Evolutionary conservation across 2,329 filamentous ascomycete genomes (phyloP).

Genomic region (Ceratocystiopsis minuta): DNA sequence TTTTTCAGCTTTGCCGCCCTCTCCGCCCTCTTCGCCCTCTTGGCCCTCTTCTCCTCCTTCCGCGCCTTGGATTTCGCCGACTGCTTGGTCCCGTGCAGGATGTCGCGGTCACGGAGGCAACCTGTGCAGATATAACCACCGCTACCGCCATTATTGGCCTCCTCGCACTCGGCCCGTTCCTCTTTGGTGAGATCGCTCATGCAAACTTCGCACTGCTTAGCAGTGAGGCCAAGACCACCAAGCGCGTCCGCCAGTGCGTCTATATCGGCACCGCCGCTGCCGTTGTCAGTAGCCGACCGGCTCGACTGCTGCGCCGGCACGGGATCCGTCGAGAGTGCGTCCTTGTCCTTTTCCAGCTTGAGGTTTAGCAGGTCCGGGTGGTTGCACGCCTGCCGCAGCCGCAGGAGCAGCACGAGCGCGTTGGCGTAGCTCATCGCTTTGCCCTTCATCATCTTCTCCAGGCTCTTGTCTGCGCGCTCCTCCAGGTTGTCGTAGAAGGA

Average conservation of each 20-base stretch:
- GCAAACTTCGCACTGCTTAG: conserved; percentile 71
- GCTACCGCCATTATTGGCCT: conserved; percentile 17
- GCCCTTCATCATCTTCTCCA: conserved; percentile 75
- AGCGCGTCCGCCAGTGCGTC: conserved; percentile 77
- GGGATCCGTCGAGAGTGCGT: conserved; percentile 53
- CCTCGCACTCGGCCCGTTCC: conserved; percentile 24
- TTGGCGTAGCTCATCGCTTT: conserved; percentile 72
- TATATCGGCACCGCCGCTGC: conserved; percentile 29
- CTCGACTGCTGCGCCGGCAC: conserved; percentile 27
- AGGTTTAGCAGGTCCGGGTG: conserved; percentile 77
- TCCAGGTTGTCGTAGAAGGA: conserved; percentile 75
- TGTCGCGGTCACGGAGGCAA: conserved; percentile 58
- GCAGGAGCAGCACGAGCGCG: conserved; percentile 77
- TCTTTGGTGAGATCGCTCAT: conserved; percentile 45
- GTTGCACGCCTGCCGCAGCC: conserved; percentile 84
- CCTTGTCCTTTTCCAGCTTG: conserved; percentile 73
- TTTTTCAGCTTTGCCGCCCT: conserved; percentile 21
- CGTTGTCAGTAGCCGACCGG: conserved; percentile 30
- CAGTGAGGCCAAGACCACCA: conserved; percentile 60
- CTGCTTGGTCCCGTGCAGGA: conserved; percentile 28
- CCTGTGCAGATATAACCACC: conserved; percentile 42
- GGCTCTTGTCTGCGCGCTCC: conserved; percentile 64
- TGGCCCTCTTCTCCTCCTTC: conserved; percentile 20
- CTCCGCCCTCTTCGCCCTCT: conserved; percentile 21
- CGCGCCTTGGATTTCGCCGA: neutral